Base-by-base conservation (phyloP, 2,329 filamentous ascomycete genomes). In the Pezicula radicicola region DNA sequence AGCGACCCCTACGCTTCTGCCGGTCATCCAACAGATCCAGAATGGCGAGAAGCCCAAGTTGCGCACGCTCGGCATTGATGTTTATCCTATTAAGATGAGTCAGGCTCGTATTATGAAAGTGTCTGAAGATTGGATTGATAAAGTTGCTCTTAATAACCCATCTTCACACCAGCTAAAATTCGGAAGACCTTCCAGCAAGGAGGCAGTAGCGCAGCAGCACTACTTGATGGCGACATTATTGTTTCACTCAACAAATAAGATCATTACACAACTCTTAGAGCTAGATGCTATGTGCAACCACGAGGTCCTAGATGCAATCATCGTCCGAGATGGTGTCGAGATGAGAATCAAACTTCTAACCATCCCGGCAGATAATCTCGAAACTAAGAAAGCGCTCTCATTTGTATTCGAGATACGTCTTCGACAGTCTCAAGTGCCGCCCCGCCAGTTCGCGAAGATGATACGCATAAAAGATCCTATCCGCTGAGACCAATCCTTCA, bases 91-190 rank as follows among this genome's bases (percentile, higher is more conserved):
- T 28, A 91, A 96, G 65, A 97, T 99, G 93, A 89, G 88, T 39
- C 94, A 99, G 72, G 93, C 91, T 13, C 88, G 92, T 37, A 91
- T 97, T 59, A 97, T 99, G 92, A 94, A 94, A 9, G 91, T 97
- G 1, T 90, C 89, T 0, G 92, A 97, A 63, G 87, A 95, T 56
- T 97, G 93, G 93, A 96, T 99, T 63, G 80, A 89, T 61, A 88
- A 91, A 70, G 93, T 97, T 2, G 87, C 94, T 49, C 78, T 85
- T 59, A 90, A 91, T 55, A 97, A 99, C 69, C 88, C 90, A 37
- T 87, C 94, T 48, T 89, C 91, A 52, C 94, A 99, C 67, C 94
- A 99, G 72, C 82, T 99, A 97, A 99, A 89, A 91, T 99, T 28
- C 88, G 91, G 63, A 99, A 99, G 74, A 86, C 96, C 43, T 84